Base-by-base conservation (phyloP, 2,329 filamentous ascomycete species). In the Sporothrix euskadiensis region DNA sequence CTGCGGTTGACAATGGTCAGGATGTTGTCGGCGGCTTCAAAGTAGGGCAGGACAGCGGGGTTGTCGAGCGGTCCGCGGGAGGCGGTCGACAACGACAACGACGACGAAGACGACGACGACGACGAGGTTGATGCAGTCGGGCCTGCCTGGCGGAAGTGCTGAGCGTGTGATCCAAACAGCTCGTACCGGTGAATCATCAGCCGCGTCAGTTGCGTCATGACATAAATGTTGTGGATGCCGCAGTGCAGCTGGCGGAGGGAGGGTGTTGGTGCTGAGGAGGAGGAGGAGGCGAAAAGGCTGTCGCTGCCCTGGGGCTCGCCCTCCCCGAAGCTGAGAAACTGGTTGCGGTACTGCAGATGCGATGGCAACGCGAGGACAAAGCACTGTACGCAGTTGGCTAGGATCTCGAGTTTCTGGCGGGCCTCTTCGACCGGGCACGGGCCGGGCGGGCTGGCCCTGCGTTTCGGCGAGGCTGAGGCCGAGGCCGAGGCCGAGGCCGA, bases 11-110 rank as follows among this genome's bases (percentile, higher is more conserved):
- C 59, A 66, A 72, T 72, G 47, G 59, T 35, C 7, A 72, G 47
- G n/a, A 72, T 56, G 47, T 72, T 72, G 71, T 72, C 71, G 44
- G 71, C 71, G 30, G 71, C 71, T 7, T 72, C 71, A 66, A 72
- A 72, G 59, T 72, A 72, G 14, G 61, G 71, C 7, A 54, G 41
- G 19, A 72, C 71, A 2, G 71, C 39, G 0, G 69, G 54, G 54
- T 56, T 71, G 54, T 44, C 39, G 32, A 61, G 57, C 2, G 57
- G 57, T 2, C 19, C 30, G 2, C 57, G 16, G 5, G 57, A 4
- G 16, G 57, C 10, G 12, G 26, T 26, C 26, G 26, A 26, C 26
- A 26, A 26, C 26, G 5, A 14, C 3, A 12, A 19, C 4, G 6
- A 16, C 1, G 35, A 44, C 0, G 57, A 22, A 22, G 12, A 26